These are phyloP conservation scores for Hypoxylon sp. DNA, from an alignment of 2,329 filamentous ascomycete species.

Conservation along the genomic window DNA sequence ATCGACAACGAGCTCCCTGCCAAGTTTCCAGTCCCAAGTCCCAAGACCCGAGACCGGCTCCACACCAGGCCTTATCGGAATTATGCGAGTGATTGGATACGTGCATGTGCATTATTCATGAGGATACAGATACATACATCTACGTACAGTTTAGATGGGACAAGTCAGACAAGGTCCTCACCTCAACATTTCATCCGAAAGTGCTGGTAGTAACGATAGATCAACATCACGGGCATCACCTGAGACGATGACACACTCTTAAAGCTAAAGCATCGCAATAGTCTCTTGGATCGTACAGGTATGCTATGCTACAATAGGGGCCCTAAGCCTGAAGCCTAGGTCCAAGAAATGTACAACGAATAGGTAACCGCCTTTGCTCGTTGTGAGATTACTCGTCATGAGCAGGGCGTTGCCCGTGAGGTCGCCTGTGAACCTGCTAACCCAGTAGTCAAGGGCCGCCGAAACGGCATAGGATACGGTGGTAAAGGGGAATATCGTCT, in stretches of 20 bases:
- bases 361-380: constrained; percentile 17
- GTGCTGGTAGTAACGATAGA: neutral
- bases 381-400: no score
- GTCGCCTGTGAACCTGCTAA: no score
- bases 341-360: constrained; percentile 11
- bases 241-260: neutral
- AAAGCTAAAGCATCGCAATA: neutral
- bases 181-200: neutral
- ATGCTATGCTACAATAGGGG: no score
- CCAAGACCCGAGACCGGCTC: no score
- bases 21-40: no score
- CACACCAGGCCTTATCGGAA: neutral
- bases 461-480: constrained; percentile 11
- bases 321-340: neutral
- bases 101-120: neutral
- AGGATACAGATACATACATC: neutral
- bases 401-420: neutral
- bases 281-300: neutral
- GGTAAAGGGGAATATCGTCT: neutral
- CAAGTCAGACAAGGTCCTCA: neutral
- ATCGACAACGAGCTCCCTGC: neutral
- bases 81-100: neutral
- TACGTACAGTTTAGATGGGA: no score
- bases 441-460: neutral
- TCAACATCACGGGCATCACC: neutral